These are phyloP conservation scores for Ramularia collo-cygni DNA, from an alignment of 2,329 filamentous ascomycete species.

Conservation along the genomic window DNA sequence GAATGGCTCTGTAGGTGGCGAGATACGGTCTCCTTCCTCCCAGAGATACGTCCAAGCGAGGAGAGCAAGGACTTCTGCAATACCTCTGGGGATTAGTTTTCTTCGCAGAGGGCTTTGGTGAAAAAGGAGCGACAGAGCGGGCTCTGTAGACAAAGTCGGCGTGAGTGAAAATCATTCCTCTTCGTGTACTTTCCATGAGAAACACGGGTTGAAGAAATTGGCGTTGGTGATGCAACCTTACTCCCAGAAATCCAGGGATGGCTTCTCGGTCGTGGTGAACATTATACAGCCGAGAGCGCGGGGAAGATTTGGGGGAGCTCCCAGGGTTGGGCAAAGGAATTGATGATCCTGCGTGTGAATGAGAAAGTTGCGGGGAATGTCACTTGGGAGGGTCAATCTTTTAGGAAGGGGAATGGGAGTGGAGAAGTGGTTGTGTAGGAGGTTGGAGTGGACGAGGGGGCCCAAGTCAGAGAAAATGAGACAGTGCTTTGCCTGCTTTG, in stretches of 20 bases:
- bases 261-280: conserved; percentile 19
- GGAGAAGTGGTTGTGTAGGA: conserved; percentile 17
- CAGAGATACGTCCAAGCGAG: no score
- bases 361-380: conserved; percentile 20
- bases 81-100: no score
- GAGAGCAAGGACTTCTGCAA: no score
- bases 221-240: conserved; percentile 24
- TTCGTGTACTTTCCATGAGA: conserved; percentile 22
- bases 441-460: conserved; percentile 15
- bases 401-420: conserved; percentile 16
- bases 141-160: conserved; percentile 15
- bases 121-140: conserved; percentile 18
- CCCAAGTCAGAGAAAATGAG: conserved; percentile 24
- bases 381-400: conserved; percentile 27
- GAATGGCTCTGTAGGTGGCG: no score
- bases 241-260: conserved; percentile 24
- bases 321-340: conserved; percentile 17
- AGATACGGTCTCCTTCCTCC: no score
- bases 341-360: conserved; percentile 23
- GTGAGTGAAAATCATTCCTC: conserved; percentile 22
- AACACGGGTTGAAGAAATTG: conserved; percentile 21
- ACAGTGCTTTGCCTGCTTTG: conserved; percentile 25
- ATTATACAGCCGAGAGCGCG: conserved; percentile 1
- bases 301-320: conserved; percentile 1
- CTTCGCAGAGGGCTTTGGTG: no score